Base-by-base conservation (phyloP, 163 green algal species). In the Scenedesmus sp. region DNA sequence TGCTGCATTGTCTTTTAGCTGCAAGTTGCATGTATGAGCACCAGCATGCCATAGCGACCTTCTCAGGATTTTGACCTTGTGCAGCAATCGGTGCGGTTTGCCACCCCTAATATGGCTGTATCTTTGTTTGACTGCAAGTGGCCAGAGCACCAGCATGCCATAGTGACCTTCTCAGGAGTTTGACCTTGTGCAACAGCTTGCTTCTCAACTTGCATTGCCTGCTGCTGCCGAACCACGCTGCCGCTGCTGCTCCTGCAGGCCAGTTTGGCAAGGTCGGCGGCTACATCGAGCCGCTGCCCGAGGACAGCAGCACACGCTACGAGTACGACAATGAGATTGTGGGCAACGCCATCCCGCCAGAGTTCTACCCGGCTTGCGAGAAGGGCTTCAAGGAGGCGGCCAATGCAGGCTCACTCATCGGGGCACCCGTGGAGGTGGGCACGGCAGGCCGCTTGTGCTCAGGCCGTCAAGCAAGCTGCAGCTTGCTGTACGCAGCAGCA, bases 351-450 rank as follows among this genome's bases (percentile, higher is more conserved):
- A 99, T 99, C 88, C 97, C 98, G 3, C 97, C 97, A 16, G 95
- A 96, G 91, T 99, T 98, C 95, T 94, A 99, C 73, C 94, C 95
- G 4, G 95, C 97, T 35, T 96, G 96, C 85, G 98, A 99, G 90
- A 99, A 99, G 94, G 98, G 98, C 44, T 99, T 99, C 93, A 79
- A 91, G 78, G 98, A 99, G 92, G 98, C 98, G 0, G 93, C 95
- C 86, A 98, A 98, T 92, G 94, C 94, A 33, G 98, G 98, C 24
- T 49, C 93, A 0, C 94, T 99, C 37, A 99, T 99, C 49, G 98
- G 98, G 3, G 97, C 98, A 85, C 98, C 98, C 13, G 98, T 99
- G 35, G 95, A 99, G 92, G 95, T 96, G 91, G 12, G 94, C 56
- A 16, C 56, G 1, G 56, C 22, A 70, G 7, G 10, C 10, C 24